A percentile compares a stretch with the other conserved stretches of the same genome.
phyloP scores from a whole-genome alignment of 192 early-diverging fungal species.

The Phlyctochytrium arcticum region DNA sequence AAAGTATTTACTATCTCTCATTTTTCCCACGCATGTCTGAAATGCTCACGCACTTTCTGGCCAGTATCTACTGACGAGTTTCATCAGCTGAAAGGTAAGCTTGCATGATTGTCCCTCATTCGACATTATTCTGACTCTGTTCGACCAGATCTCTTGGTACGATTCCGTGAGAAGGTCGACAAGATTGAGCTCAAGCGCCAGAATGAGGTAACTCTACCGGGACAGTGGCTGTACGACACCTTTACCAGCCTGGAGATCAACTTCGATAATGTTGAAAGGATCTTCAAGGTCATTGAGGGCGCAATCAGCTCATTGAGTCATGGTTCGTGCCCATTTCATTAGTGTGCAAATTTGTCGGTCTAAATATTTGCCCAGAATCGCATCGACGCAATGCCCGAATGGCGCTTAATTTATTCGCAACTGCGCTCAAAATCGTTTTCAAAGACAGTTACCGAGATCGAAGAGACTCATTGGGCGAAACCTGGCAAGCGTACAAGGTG shows the following conservation, averaged over 20 bases:
- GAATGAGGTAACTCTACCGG: slow-evolving; percentile 21
- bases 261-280: neutral
- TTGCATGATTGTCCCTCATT: neutral
- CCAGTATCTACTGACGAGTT: slow-evolving; percentile 21
- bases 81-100: slow-evolving; percentile 29
- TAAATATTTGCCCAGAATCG: neutral
- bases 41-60: neutral
- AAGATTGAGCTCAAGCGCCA: no score
- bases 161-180: no score
- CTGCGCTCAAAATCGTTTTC: slow-evolving; percentile 7
- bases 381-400: neutral
- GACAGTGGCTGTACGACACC: slow-evolving; percentile 34
- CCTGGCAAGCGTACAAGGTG: slow-evolving; percentile 8
- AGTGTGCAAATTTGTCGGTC: neutral
- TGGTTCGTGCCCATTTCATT: neutral
- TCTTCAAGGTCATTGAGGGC: slow-evolving; percentile 24
- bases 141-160: no score
- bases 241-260: slow-evolving; percentile 15
- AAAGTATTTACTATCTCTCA: no score
- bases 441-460: neutral
- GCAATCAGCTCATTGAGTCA: slow-evolving; percentile 21
- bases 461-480: neutral
- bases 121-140: no score
- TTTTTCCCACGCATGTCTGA: no score
- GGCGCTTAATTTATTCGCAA: slow-evolving; percentile 19